Conservation (phyloP, 768 basidiomycete genomes). For the Tremella yokohamensis region DNA sequence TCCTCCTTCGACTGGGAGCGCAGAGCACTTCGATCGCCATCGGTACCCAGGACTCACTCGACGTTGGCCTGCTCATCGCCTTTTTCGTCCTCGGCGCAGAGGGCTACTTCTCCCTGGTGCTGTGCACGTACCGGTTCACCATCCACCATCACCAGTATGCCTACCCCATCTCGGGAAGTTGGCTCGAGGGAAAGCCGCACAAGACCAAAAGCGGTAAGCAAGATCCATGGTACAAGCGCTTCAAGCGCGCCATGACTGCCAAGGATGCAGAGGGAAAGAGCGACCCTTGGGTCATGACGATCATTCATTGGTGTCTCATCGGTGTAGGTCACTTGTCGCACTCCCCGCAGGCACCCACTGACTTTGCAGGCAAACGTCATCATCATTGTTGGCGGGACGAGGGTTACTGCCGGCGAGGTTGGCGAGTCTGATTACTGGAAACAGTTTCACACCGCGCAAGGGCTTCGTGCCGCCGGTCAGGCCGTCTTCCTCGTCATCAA, state of each 20-base stretch:
- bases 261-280: slow-evolving; percentile 13
- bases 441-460: slow-evolving; percentile 9
- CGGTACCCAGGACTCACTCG: slow-evolving; percentile 20
- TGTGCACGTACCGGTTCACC: slow-evolving; percentile 28
- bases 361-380: slow-evolving; percentile 6
- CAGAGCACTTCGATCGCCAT: slow-evolving; percentile 23
- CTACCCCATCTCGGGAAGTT: slow-evolving; percentile 13
- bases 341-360: too few species aligned
- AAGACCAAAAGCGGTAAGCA: slow-evolving; percentile 9
- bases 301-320: slow-evolving; percentile 16
- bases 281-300: slow-evolving; percentile 20
- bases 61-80: slow-evolving; percentile 25
- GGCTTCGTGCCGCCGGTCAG: slow-evolving; percentile 20
- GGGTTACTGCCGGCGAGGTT: background rate
- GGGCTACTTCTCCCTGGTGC: slow-evolving; percentile 30
- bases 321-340: background rate
- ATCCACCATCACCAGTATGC: slow-evolving; percentile 26
- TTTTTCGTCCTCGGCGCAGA: slow-evolving; percentile 31
- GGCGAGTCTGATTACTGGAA: slow-evolving; percentile 11
- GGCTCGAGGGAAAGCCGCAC: slow-evolving; percentile 19
- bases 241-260: slow-evolving; percentile 13
- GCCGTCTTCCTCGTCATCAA: slow-evolving; percentile 30
- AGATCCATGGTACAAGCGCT: slow-evolving; percentile 14
- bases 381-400: slow-evolving; percentile 11
- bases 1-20: slow-evolving; percentile 22